These are phyloP conservation scores for Orbilia oligospora DNA, from an alignment of 2,329 filamentous ascomycete genomes.

Conservation along the genomic window DNA sequence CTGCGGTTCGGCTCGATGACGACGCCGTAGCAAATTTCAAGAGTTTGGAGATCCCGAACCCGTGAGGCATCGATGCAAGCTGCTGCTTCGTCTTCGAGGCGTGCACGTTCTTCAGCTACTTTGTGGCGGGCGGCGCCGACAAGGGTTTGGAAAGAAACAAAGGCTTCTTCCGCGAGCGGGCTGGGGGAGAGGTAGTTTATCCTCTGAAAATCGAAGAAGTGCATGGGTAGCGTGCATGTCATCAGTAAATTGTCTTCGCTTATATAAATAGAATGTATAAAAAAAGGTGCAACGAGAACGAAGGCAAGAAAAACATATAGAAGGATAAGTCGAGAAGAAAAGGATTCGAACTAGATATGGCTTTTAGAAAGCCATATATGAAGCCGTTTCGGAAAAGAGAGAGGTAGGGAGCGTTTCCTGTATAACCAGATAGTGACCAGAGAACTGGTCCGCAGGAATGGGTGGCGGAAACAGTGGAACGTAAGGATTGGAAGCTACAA, in stretches of 20 bases:
- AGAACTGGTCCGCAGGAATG: constrained; percentile 23
- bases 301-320: constrained; percentile 1
- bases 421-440: constrained; percentile 21
- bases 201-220: constrained; percentile 62
- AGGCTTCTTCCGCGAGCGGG: constrained; percentile 73
- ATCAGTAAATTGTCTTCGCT: constrained; percentile 35
- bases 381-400: background rate
- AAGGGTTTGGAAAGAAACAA: constrained; percentile 77
- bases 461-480: constrained; percentile 23
- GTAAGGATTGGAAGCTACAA: constrained; percentile 67
- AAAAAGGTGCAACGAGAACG: constrained; percentile 3
- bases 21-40: constrained; percentile 79
- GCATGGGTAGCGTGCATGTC: constrained; percentile 44
- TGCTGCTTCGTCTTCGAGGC: constrained; percentile 88
- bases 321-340: constrained; percentile 13
- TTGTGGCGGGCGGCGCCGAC: constrained; percentile 82
- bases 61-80: constrained; percentile 84
- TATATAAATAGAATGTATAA: constrained; percentile 4
- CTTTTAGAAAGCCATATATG: constrained; percentile 11
- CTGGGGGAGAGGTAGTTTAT: constrained; percentile 67
- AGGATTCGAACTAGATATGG: background rate
- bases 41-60: constrained; percentile 81
- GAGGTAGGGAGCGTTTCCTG: constrained; percentile 14
- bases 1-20: constrained; percentile 82
- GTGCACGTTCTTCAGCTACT: constrained; percentile 79